A percentile compares a stretch with the other conserved stretches of the same genome.
Evolutionary conservation across 768 basidiomycete species (phyloP).

Genomic region (Podaxis sp.): DNA sequence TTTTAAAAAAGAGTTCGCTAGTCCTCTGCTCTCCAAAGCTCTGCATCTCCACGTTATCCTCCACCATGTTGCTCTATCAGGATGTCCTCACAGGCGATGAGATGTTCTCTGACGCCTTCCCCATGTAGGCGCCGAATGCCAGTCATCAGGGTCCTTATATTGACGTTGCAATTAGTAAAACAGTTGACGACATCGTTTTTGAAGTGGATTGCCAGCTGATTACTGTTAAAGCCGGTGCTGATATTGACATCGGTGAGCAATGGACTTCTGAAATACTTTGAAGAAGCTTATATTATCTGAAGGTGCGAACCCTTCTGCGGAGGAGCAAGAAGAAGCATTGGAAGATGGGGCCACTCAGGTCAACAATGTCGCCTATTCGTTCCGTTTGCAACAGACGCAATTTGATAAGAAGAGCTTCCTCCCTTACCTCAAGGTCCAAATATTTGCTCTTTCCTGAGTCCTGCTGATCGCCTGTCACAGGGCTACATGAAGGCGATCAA

Average conservation of each 20-base stretch:
- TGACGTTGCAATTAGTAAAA: slow-evolving; percentile 51
- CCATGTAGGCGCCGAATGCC: slow-evolving; percentile 51
- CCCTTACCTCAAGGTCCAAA: slow-evolving; percentile 73
- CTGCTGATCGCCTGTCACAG: slow-evolving; percentile 33
- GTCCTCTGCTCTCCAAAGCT: slow-evolving; percentile 19
- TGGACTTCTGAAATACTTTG: slow-evolving; percentile 5
- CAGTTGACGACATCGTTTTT: slow-evolving; percentile 73
- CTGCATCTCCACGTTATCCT: slow-evolving; percentile 17
- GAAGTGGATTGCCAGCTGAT: slow-evolving; percentile 85
- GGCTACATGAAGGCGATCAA: slow-evolving; percentile 95
- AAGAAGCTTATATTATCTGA: slow-evolving; percentile 5
- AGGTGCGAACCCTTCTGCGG: slow-evolving; percentile 94
- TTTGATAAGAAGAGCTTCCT: slow-evolving; percentile 94
- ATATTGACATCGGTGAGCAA: slow-evolving; percentile 83
- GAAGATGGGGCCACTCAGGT: slow-evolving; percentile 76
- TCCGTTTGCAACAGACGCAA: slow-evolving; percentile 76
- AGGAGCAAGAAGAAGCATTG: slow-evolving; percentile 79
- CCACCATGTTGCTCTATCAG: slow-evolving; percentile 69
- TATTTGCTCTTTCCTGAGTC: background rate
- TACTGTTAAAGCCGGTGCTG: slow-evolving; percentile 67
- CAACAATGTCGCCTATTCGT: slow-evolving; percentile 91
- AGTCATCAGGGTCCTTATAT: background rate
- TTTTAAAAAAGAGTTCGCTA: slow-evolving; percentile 16
- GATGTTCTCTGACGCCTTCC: slow-evolving; percentile 94
- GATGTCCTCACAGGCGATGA: slow-evolving; percentile 83